Conservation (phyloP, 1,284 basidiomycete genomes). For the Heterobasidion irregulare region DNA sequence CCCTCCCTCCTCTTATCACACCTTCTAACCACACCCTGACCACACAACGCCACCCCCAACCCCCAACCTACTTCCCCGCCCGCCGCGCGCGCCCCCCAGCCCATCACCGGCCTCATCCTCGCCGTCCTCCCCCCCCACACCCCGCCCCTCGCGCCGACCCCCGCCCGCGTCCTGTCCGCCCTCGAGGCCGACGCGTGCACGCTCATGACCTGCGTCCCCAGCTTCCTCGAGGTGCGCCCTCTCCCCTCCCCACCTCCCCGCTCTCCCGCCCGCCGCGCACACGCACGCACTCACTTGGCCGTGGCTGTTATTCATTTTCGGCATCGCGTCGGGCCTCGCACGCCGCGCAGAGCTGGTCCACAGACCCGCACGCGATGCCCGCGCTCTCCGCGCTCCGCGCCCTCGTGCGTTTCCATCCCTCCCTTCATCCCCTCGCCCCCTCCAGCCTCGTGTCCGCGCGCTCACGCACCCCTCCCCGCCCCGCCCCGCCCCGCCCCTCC, state of each 20-base stretch:
- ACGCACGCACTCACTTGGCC: too few relatives aligned
- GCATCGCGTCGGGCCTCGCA: too few relatives aligned
- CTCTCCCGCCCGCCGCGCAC: too few relatives aligned
- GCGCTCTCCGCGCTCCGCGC: background rate
- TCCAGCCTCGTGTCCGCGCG: constrained; percentile 9
- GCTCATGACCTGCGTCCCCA: background rate
- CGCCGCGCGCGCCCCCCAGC: background rate
- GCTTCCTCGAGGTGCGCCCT: background rate
- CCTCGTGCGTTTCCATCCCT: too few relatives aligned
- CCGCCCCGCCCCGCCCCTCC: too few relatives aligned
- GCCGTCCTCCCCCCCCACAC: background rate
- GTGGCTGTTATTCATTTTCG: too few relatives aligned
- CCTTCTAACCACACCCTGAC: too few relatives aligned
- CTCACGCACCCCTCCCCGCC: background rate
- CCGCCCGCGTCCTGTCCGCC: constrained; percentile 11
- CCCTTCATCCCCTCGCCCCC: background rate
- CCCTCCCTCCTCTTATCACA: too few relatives aligned
- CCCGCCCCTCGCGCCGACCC: background rate
- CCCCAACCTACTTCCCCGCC: too few relatives aligned
- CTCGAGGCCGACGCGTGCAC: background rate
- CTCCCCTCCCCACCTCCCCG: too few relatives aligned
- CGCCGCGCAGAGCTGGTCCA: background rate
- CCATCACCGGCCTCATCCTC: background rate
- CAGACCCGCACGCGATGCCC: background rate
- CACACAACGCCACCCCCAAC: too few relatives aligned